phyloP scores from a whole-genome alignment of 2,329 filamentous ascomycete species.

The Balansia obtecta region DNA sequence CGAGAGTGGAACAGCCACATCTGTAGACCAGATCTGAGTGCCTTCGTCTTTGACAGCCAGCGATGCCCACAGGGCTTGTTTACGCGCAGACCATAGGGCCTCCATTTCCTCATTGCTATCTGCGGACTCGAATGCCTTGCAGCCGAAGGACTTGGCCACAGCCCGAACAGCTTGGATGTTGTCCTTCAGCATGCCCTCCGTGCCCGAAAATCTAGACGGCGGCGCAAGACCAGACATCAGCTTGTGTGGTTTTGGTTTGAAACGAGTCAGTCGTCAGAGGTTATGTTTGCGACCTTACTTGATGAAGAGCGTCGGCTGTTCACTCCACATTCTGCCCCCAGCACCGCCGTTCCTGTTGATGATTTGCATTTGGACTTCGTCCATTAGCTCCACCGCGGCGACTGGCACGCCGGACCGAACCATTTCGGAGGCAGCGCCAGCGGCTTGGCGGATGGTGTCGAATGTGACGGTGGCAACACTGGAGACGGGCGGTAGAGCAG shows the following conservation, averaged over 20 bases:
- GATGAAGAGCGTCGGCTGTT: conserved; percentile 61
- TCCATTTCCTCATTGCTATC: conserved; percentile 49
- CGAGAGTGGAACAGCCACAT: conserved; percentile 68
- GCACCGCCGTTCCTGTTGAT: conserved; percentile 51
- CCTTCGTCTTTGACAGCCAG: conserved; percentile 50
- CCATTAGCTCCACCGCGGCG: conserved; percentile 52
- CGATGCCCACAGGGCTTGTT: conserved; percentile 62
- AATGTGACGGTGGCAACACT: conserved; percentile 54
- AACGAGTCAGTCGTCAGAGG: too few species aligned
- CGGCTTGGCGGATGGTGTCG: conserved; percentile 45
- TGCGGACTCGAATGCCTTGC: conserved; percentile 56
- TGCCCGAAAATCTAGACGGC: conserved; percentile 45
- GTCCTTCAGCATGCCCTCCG: conserved; percentile 45
- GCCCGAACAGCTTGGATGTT: conserved; percentile 44
- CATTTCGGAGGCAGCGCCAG: conserved; percentile 49
- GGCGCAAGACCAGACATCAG: not conserved
- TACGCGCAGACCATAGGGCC: conserved; percentile 58
- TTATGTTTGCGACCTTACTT: conserved; percentile 28
- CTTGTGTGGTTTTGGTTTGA: not conserved
- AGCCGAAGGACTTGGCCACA: conserved; percentile 36
- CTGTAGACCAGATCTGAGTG: conserved; percentile 63
- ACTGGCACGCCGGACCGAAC: conserved; percentile 54
- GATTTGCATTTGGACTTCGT: conserved; percentile 54
- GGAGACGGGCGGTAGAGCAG: conserved; percentile 49
- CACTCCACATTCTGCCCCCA: conserved; percentile 49